These are phyloP conservation scores for Micractinium conductrix DNA, from an alignment of 139 green algal genomes.

Conservation along the genomic window DNA sequence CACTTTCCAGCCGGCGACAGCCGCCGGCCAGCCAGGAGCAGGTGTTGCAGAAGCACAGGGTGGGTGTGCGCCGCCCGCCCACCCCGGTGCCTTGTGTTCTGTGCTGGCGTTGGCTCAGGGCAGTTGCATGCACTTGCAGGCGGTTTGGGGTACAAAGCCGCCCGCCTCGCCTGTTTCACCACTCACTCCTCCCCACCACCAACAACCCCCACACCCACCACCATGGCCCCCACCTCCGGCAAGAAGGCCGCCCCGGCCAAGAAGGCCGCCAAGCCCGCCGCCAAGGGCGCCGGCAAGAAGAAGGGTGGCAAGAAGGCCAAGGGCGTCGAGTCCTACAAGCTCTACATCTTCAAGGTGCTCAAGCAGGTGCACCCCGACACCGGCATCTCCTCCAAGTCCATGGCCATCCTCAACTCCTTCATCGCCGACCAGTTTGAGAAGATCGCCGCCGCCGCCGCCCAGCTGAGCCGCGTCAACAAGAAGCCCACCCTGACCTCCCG, in stretches of 20 bases:
- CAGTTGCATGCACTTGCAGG: too few relatives aligned
- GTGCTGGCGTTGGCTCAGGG: too few relatives aligned
- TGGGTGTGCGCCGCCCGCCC: too few relatives aligned
- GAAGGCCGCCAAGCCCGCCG: not conserved
- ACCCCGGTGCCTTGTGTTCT: too few relatives aligned
- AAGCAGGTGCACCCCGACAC: conserved; percentile 92
- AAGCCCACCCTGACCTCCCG: conserved; percentile 90
- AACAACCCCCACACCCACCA: too few relatives aligned
- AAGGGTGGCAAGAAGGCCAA: conserved; percentile 23
- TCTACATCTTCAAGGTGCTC: conserved; percentile 98
- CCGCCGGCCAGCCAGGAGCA: too few relatives aligned
- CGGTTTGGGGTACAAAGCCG: too few relatives aligned
- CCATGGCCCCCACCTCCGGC: not conserved
- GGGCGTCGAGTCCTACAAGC: conserved; percentile 86
- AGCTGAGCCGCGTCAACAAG: conserved; percentile 82
- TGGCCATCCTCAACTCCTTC: conserved; percentile 88
- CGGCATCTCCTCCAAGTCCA: conserved; percentile 84
- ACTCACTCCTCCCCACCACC: too few relatives aligned
- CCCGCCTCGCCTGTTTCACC: too few relatives aligned
- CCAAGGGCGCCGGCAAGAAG: not conserved
- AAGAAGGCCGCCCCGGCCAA: not conserved
- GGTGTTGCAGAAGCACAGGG: too few relatives aligned
- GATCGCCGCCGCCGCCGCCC: conserved; percentile 79
- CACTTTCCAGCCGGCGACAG: too few relatives aligned
- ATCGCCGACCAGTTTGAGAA: conserved; percentile 84